Conservation (phyloP, 2,329 filamentous ascomycete genomes). For the Hymenoscyphus salicellus region DNA sequence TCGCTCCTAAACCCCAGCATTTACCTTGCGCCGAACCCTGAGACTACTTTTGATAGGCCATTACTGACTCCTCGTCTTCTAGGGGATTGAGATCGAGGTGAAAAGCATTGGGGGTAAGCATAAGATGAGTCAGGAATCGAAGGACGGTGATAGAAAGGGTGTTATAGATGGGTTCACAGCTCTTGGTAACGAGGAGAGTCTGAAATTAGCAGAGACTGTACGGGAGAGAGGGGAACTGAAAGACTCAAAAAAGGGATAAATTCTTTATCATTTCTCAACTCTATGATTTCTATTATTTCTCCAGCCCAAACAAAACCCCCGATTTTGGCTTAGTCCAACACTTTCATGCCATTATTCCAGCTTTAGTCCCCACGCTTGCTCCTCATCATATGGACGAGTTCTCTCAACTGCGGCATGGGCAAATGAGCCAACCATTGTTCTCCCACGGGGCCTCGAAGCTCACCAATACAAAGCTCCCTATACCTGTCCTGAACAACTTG, state of each 20-base stretch:
- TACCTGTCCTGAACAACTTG: neutral
- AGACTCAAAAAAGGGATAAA: neutral
- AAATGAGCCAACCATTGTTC: neutral
- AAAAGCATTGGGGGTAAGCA: constrained; percentile 57
- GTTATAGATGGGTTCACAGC: constrained; percentile 54
- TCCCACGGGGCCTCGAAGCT: neutral
- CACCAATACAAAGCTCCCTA: neutral
- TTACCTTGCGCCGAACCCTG: too few species aligned
- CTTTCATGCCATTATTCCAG: neutral
- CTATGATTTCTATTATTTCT: neutral
- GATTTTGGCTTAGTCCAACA: neutral
- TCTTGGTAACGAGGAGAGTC: constrained; percentile 38
- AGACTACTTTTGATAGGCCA: too few species aligned
- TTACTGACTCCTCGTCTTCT: too few species aligned
- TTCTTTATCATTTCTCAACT: neutral
- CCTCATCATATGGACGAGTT: neutral
- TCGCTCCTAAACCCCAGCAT: too few species aligned
- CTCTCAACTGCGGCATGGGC: neutral
- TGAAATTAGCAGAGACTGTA: neutral
- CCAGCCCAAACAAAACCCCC: neutral
- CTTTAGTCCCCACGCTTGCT: neutral
- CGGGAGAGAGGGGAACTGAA: neutral
- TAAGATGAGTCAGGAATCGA: constrained; percentile 65
- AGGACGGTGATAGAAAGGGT: constrained; percentile 51
- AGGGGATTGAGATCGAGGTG: constrained; percentile 58